Conservation (phyloP, 2,329 filamentous ascomycete genomes). For the Akanthomyces muscarius region DNA sequence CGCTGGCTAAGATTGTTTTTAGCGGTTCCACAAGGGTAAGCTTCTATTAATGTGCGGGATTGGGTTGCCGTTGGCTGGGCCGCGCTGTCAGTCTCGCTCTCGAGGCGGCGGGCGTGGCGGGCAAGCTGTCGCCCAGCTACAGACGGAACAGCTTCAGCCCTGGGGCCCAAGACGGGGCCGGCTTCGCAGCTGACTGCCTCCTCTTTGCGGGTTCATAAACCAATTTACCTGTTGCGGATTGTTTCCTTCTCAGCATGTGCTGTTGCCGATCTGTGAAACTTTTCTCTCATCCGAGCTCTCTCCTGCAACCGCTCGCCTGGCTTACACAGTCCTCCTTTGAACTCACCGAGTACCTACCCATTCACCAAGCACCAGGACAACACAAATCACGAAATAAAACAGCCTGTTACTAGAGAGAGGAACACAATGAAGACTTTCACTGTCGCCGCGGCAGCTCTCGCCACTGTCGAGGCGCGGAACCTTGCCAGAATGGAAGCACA, state of each 20-base stretch:
- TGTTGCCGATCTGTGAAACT: background rate
- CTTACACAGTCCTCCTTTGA: background rate
- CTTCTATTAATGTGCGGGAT: background rate
- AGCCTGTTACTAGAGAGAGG: background rate
- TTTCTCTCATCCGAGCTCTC: background rate
- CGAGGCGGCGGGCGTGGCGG: background rate
- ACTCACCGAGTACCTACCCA: background rate
- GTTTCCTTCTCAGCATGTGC: background rate
- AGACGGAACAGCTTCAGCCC: constrained; percentile 8
- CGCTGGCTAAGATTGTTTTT: background rate
- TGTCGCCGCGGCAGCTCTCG: constrained; percentile 1
- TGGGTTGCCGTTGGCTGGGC: background rate
- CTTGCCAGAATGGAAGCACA: constrained; percentile 4
- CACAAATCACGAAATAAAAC: background rate
- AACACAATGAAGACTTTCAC: background rate
- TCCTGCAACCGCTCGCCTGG: background rate
- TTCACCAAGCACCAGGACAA: background rate
- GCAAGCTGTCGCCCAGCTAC: background rate
- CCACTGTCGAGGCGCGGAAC: constrained; percentile 6
- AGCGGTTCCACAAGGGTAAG: background rate
- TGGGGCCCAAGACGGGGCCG: constrained; percentile 8
- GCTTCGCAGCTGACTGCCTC: constrained; percentile 1
- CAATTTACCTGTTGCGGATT: background rate
- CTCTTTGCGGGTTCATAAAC: background rate
- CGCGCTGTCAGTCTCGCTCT: background rate